These are phyloP conservation scores for Simplicillium sp. DNA, from an alignment of 2,329 filamentous ascomycete genomes.

Conservation along the genomic window DNA sequence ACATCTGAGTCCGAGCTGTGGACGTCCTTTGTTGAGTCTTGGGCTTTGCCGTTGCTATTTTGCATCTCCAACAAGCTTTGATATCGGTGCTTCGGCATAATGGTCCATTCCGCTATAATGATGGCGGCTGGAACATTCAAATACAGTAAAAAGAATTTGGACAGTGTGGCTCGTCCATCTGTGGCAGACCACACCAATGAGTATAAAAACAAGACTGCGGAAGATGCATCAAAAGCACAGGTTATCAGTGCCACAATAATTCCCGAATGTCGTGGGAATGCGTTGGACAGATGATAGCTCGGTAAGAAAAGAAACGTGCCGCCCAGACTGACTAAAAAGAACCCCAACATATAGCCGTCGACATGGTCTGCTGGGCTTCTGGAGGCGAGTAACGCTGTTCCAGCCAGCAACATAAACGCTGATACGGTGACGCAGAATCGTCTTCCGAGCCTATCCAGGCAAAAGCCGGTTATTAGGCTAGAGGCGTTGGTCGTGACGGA, in stretches of 20 bases:
- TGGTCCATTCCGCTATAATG: slow-evolving; percentile 22
- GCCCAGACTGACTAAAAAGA: slow-evolving; percentile 67
- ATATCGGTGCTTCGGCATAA: slow-evolving; percentile 31
- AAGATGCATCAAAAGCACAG: slow-evolving; percentile 76
- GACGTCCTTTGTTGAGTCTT: slow-evolving; percentile 27
- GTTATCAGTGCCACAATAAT: slow-evolving; percentile 73
- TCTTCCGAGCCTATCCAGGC: slow-evolving; percentile 76
- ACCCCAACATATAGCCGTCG: slow-evolving; percentile 67
- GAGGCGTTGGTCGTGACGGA: slow-evolving; percentile 83
- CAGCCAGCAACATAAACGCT: slow-evolving; percentile 56
- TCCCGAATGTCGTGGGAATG: slow-evolving; percentile 68
- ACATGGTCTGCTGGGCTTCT: slow-evolving; percentile 49
- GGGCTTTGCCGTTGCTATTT: slow-evolving; percentile 25
- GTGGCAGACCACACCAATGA: slow-evolving; percentile 58
- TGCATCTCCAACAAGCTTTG: slow-evolving; percentile 28
- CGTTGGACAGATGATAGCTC: slow-evolving; percentile 76
- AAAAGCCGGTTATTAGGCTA: slow-evolving; percentile 74
- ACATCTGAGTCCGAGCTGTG: slow-evolving; percentile 48
- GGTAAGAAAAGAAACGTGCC: slow-evolving; percentile 77
- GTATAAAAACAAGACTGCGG: slow-evolving; percentile 68
- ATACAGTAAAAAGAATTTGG: slow-evolving; percentile 31
- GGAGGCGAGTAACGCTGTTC: slow-evolving; percentile 65
- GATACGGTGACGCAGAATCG: slow-evolving; percentile 66
- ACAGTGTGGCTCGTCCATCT: slow-evolving; percentile 22
- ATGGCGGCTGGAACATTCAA: slow-evolving; percentile 24